Base-by-base conservation (phyloP, 2,329 filamentous ascomycete species). In the Cladobotryum mycophilum region DNA sequence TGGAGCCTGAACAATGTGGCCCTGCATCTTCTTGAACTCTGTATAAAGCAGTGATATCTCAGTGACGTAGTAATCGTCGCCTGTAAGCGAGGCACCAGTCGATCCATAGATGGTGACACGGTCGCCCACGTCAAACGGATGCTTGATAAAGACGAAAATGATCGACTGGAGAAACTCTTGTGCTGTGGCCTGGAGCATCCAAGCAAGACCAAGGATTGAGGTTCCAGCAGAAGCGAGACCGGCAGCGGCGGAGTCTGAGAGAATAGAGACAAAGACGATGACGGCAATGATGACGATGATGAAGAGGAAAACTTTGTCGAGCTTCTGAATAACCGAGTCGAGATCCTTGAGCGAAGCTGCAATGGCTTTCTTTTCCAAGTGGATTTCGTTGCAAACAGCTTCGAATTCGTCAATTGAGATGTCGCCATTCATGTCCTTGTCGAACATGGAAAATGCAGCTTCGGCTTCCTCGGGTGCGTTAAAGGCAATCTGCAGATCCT, bases 21-120 rank as follows among this genome's bases (percentile, higher is more conserved):
- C 92, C 68, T 96, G 86, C 88, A 96, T 92, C 75, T 96, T 96
- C 77, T 96, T 96, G 75, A 96, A 96, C 63, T 96, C 92, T 13
- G 92, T 97, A 66, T 93, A 97, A 14, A 96, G 78, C 1, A 97
- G 77, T 1, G 89, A 87, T 49, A 97, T 95, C 63, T 96, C 89
- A 49, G 95, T 95, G 48, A 97, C 91, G 58, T 95, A 96, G 69
- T 96, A 97, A 61, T 96, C 92, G 60, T 96, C 92, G 42, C 91
- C 91, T 35, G 79, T 81, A 63, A 89, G 78, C 14, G 78, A 66
- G n/a, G 84, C 78, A 54, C 92, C 92, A 1, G 89, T 89, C 60
- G 90, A 95, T 48, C 91, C 91, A 62, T 96, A 96, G 17, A 97
- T 81, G 1, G 86, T 89, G 6, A 97, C 89, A 60, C 92, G 85